phyloP scores from a whole-genome alignment of 495 filamentous ascomycete genomes.

The Melanomma pulvis-pyrius region DNA sequence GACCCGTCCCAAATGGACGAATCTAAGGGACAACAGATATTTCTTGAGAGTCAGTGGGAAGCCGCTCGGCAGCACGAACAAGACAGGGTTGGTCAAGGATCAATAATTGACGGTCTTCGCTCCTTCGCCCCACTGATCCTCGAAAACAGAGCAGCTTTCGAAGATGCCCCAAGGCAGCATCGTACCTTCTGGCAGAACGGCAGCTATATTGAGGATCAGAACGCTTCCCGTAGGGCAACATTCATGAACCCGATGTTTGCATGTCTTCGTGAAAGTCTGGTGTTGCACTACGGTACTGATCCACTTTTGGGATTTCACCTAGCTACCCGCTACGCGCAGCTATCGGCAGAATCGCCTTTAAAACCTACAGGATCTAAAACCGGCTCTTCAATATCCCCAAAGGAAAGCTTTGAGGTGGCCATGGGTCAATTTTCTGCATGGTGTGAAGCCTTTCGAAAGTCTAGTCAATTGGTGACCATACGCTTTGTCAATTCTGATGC shows the following conservation, averaged over 20 bases:
- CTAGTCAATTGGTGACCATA: neutral
- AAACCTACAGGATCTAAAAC: neutral
- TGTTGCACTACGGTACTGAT: neutral
- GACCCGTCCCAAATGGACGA: neutral
- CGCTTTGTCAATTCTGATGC: neutral
- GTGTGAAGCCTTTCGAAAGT: neutral
- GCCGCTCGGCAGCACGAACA: neutral
- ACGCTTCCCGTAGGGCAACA: neutral
- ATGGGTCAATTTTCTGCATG: constrained; percentile 1
- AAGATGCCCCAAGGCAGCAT: neutral
- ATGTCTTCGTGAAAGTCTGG: neutral
- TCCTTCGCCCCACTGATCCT: neutral
- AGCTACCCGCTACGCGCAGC: neutral
- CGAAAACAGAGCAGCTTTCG: neutral
- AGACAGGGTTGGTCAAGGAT: neutral
- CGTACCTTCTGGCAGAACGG: neutral
- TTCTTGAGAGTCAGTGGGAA: neutral
- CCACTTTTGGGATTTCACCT: constrained; percentile 7
- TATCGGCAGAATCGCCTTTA: neutral
- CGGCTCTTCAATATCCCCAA: neutral
- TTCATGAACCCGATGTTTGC: neutral
- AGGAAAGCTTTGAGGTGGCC: neutral
- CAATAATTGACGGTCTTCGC: neutral
- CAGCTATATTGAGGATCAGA: neutral
- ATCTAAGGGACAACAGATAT: neutral